Conservation (phyloP, 257 asterid genomes). For the Hygrophila difformis region DNA sequence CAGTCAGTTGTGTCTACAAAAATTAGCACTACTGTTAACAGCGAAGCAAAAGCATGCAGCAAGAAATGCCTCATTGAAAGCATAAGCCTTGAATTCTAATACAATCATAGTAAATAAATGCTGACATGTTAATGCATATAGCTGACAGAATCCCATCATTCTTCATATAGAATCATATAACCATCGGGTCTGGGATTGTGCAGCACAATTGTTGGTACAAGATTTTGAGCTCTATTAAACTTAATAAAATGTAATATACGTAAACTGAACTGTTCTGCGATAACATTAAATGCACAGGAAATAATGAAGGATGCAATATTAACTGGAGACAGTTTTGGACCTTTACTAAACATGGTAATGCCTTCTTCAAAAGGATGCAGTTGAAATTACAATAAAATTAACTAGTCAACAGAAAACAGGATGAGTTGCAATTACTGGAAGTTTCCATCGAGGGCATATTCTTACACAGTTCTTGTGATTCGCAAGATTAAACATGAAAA, state of each 20-base stretch:
- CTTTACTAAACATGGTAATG: slow-evolving; percentile 5
- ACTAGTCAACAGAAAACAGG: neutral
- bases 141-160: neutral
- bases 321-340: neutral
- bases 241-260: slow-evolving; percentile 1
- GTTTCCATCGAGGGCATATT: neutral
- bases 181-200: too few species aligned
- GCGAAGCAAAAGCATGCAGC: slow-evolving; percentile 10
- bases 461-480: slow-evolving; percentile 5
- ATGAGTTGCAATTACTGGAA: too few species aligned
- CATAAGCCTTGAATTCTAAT: slow-evolving; percentile 8
- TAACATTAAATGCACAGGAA: neutral
- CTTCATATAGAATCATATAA: neutral
- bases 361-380: neutral
- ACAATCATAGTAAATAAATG: neutral
- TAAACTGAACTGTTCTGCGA: slow-evolving; percentile 3
- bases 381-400: neutral
- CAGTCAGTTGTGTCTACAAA: slow-evolving; percentile 69
- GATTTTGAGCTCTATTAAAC: neutral
- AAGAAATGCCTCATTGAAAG: neutral
- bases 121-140: neutral
- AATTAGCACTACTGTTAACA: slow-evolving; percentile 17
- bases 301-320: slow-evolving; percentile 1
- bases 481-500: neutral
- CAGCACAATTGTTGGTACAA: neutral